These are phyloP conservation scores for Pyrenula aspistea DNA, from an alignment of 495 filamentous ascomycete species.

Conservation along the genomic window DNA sequence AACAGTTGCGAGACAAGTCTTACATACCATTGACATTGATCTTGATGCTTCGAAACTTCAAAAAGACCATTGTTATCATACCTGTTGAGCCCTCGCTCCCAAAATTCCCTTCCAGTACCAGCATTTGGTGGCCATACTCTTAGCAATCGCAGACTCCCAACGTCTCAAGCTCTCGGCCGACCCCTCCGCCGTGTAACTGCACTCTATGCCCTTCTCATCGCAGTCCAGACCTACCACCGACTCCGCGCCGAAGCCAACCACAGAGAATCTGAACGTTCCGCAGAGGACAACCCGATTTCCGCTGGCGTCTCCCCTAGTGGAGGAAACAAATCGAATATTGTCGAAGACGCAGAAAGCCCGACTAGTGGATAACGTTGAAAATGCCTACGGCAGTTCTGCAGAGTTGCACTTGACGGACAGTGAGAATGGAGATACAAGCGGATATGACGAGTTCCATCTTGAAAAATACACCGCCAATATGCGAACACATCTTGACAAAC, in stretches of 20 bases:
- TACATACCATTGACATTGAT: neutral
- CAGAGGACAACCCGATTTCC: slow-evolving; percentile 25
- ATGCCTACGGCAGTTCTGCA: neutral
- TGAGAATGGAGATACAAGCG: neutral
- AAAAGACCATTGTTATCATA: neutral
- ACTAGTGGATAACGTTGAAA: neutral
- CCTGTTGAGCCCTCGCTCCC: no score
- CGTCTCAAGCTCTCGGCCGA: no score
- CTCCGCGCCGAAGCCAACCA: neutral
- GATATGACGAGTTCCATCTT: slow-evolving; percentile 1
- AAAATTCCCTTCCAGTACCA: no score
- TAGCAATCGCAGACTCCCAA: no score
- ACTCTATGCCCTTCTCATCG: neutral
- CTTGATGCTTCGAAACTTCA: neutral
- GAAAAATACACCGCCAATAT: neutral
- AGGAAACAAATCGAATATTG: slow-evolving; percentile 16
- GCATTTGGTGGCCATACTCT: no score
- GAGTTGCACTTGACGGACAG: neutral
- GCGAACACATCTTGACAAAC: slow-evolving; percentile 12
- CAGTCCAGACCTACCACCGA: neutral
- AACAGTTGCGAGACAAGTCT: neutral
- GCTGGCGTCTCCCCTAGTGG: slow-evolving; percentile 31
- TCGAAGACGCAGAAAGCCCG: neutral
- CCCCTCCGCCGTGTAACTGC: no score
- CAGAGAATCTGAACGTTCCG: neutral